Conservation (phyloP, 2,329 filamentous ascomycete species). For the Ceratocystis destructans region DNA sequence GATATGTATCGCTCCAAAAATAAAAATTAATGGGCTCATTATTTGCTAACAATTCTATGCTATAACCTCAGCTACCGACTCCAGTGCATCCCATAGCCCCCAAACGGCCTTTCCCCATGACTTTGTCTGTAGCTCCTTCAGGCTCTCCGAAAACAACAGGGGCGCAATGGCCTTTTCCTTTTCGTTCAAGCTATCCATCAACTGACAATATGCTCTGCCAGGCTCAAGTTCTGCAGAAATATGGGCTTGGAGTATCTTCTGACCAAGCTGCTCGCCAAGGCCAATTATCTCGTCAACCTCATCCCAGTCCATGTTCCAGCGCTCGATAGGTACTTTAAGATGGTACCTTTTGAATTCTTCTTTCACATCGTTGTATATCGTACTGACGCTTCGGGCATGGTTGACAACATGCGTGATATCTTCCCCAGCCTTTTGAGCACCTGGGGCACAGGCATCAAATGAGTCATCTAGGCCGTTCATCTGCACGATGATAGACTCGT, state of each 20-base stretch:
- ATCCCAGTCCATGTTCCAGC: constrained; percentile 15
- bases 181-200: constrained; percentile 12
- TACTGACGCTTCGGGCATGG: constrained; percentile 8
- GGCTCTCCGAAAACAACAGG: constrained; percentile 18
- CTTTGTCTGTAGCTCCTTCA: constrained; percentile 14
- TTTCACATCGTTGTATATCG: constrained; percentile 15
- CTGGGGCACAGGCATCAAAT: not conserved
- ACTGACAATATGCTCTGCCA: constrained; percentile 11
- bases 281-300: constrained; percentile 19
- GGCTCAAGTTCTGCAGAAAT: constrained; percentile 15
- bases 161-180: constrained; percentile 16
- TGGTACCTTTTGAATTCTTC: constrained; percentile 7
- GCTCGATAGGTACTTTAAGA: constrained; percentile 3
- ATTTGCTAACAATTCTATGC: not conserved
- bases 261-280: constrained; percentile 14
- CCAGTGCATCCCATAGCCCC: constrained; percentile 18
- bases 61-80: constrained; percentile 14
- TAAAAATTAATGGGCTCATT: not conserved
- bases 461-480: not conserved
- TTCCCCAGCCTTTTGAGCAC: not conserved
- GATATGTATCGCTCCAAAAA: not conserved
- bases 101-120: constrained; percentile 19
- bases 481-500: not conserved
- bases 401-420: not conserved
- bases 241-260: constrained; percentile 18